Evolutionary conservation across 306 rosid species (phyloP).

Genomic region (Ormosia emarginata): DNA sequence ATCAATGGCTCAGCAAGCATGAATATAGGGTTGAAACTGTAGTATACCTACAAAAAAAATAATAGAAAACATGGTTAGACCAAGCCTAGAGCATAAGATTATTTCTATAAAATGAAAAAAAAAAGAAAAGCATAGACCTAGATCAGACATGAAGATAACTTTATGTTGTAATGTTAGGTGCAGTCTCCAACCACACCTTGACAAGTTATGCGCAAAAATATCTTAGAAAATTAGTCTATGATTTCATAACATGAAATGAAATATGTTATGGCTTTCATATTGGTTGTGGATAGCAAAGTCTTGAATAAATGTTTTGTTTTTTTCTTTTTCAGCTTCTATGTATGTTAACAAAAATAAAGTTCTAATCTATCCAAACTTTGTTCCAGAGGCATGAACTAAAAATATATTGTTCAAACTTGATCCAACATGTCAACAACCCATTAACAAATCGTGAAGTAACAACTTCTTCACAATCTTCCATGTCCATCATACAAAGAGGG

Average conservation of each 20-base stretch:
- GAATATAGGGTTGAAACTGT: slow-evolving; percentile 78
- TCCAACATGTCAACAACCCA: neutral
- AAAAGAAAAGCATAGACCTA: neutral
- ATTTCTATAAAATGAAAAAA: neutral
- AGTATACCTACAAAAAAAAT: slow-evolving; percentile 61
- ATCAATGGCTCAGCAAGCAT: slow-evolving; percentile 97
- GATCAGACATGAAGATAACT: neutral
- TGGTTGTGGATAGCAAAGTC: neutral
- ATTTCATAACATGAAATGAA: neutral
- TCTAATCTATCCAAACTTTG: neutral
- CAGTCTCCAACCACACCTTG: neutral
- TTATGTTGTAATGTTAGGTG: neutral
- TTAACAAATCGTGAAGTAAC: neutral
- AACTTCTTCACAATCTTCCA: neutral
- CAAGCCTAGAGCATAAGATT: neutral
- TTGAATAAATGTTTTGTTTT: neutral
- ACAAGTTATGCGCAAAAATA: neutral
- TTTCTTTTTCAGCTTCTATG: neutral
- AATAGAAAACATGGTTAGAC: slow-evolving; percentile 20
- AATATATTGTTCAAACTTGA: neutral
- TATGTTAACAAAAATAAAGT: neutral
- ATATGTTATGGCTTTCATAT: neutral
- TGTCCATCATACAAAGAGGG: neutral
- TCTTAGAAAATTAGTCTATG: neutral
- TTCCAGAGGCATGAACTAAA: slow-evolving; percentile 6